Conservation (phyloP, 345 rosid genomes). For the Eucalyptus dawsonii region DNA sequence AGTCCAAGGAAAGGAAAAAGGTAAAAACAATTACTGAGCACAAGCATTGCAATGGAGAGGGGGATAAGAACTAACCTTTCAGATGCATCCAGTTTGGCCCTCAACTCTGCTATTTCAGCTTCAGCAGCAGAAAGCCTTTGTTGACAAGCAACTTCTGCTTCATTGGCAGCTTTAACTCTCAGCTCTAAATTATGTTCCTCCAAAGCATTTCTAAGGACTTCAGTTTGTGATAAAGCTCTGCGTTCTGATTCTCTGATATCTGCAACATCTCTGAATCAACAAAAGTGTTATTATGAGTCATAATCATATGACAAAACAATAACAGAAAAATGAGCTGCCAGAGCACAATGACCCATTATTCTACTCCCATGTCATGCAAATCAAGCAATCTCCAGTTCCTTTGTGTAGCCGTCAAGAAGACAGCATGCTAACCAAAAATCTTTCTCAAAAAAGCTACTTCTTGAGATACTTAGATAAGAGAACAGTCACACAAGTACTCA, state of each 20-base stretch:
- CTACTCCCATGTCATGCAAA: not conserved
- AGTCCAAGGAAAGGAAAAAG: not conserved
- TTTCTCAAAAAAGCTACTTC: not conserved
- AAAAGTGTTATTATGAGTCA: not conserved
- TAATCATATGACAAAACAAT: not conserved
- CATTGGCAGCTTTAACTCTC: slow-evolving; percentile 95
- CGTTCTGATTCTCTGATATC: slow-evolving; percentile 81
- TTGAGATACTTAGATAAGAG: not conserved
- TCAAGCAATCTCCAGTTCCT: not conserved
- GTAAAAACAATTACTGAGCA: not conserved
- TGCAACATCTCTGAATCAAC: slow-evolving; percentile 37
- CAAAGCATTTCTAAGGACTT: slow-evolving; percentile 48
- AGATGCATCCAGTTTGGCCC: slow-evolving; percentile 61
- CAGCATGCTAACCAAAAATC: not conserved
- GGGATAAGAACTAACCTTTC: slow-evolving; percentile 39
- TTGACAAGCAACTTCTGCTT: slow-evolving; percentile 86
- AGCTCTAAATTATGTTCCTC: slow-evolving; percentile 86
- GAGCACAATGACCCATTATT: not conserved
- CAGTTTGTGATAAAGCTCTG: slow-evolving; percentile 70
- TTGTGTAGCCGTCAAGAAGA: not conserved
- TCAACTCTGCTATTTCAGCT: slow-evolving; percentile 75
- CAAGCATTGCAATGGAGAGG: not conserved
- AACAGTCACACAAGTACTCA: not conserved
- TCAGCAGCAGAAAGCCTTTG: slow-evolving; percentile 75
- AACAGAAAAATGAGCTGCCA: not conserved